These are phyloP conservation scores for Triadica sebifera DNA, from an alignment of 345 rosid species.

Conservation along the genomic window DNA sequence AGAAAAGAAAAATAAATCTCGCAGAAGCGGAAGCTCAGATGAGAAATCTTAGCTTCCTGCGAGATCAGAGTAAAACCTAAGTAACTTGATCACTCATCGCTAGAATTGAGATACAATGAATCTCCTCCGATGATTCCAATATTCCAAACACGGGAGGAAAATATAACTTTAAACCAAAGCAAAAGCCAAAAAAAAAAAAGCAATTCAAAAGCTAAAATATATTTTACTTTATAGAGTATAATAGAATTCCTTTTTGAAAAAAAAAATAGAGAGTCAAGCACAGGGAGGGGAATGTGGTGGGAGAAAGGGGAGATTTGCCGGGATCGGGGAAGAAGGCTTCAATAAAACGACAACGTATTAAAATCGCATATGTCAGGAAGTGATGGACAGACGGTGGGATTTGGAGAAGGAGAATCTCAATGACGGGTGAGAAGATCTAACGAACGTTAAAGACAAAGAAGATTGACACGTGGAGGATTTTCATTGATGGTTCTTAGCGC, in stretches of 20 bases:
- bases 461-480: constrained; percentile 21
- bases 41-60: constrained; percentile 18
- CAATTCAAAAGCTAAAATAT: neutral
- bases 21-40: constrained; percentile 44
- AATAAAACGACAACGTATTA: constrained; percentile 22
- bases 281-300: neutral
- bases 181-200: neutral
- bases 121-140: constrained; percentile 12
- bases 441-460: neutral
- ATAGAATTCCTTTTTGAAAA: neutral
- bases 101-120: constrained; percentile 5
- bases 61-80: constrained; percentile 14
- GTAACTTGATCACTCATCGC: constrained; percentile 22
- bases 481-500: constrained; percentile 20
- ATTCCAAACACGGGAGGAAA: constrained; percentile 8
- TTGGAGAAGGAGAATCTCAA: constrained; percentile 18
- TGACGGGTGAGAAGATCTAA: constrained; percentile 26
- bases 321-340: constrained; percentile 16
- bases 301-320: constrained; percentile 4
- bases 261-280: neutral
- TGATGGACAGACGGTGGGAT: constrained; percentile 13
- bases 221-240: no score
- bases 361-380: neutral
- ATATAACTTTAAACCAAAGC: constrained; percentile 7
- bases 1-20: constrained; percentile 17